Evolutionary conservation across 495 filamentous ascomycete species (phyloP), one percentile per base, ranked within the genome.

Genomic region (Penicillium silybi): DNA sequence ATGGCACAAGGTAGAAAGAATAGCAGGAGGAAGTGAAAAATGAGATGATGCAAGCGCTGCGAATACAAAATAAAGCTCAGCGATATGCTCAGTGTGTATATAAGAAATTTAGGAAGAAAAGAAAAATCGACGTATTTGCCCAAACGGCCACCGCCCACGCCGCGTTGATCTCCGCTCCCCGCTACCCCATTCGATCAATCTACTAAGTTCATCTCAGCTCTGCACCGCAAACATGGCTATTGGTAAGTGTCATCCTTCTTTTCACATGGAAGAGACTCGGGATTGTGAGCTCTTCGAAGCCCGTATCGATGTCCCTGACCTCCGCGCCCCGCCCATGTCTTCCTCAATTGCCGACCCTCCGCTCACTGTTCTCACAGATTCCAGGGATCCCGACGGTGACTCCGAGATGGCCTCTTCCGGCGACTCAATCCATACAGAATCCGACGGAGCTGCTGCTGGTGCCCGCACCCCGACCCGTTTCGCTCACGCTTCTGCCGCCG

Each of bases 391-490:
- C 48, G 80, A 82, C 66, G 78, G 79, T 10, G 80, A 84, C 63
- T 80, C 76, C 40, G 72, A 74, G 52, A 85, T 85, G 81, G 72
- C 75, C 25, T 80, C 78, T 17, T 81, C 78, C 13, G 67, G 67
- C 10, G 74, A 72, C 37, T 72, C 72, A 34, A 59, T 64, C 52
- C 67, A 71, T 39, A 56, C 61, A 29, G 56, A 58, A 4, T 67
- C 62, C 37, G 64, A 74, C 48, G 64, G 54, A 39, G 63, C 53
- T 46, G 65, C 52, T 16, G 44, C 61, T 16, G 73, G 65, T 54
- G 41, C 69, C 39, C 67, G 66, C 41, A 75, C 69, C 29, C 69
- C 74, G 6, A 75, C 70, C 39, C 57, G 55, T 49, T 54, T 46
- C 22, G 13, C 46, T 25, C 56, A 56, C 20, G 11, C 50, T 40